These are phyloP conservation scores for Amniculicola lignicola DNA, from an alignment of 495 filamentous ascomycete species.

Conservation along the genomic window DNA sequence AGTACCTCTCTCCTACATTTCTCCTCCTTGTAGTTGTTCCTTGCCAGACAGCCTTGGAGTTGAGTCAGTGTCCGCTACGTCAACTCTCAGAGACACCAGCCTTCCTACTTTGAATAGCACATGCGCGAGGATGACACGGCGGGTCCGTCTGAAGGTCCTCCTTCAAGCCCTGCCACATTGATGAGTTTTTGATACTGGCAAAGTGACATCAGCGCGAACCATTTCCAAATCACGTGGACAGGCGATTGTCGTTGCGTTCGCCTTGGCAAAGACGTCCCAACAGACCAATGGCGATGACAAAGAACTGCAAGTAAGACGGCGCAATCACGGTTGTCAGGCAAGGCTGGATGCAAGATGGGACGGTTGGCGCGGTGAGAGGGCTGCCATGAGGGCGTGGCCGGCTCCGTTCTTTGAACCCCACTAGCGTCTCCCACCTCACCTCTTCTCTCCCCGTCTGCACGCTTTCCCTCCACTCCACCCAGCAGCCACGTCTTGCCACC, in stretches of 20 bases:
- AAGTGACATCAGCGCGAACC: slow-evolving; percentile 15
- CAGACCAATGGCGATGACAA: too few relatives aligned
- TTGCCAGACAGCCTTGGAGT: slow-evolving; percentile 71
- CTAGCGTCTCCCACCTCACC: slow-evolving; percentile 17
- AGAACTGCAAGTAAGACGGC: too few relatives aligned
- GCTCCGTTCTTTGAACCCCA: slow-evolving; percentile 24
- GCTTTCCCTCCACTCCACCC: slow-evolving; percentile 3
- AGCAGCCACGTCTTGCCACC: slow-evolving; percentile 1
- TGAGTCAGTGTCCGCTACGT: slow-evolving; percentile 15
- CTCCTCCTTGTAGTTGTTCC: slow-evolving; percentile 81
- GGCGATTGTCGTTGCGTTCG: neutral
- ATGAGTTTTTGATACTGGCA: slow-evolving; percentile 3
- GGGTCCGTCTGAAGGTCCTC: slow-evolving; percentile 72
- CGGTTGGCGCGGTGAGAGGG: too few relatives aligned
- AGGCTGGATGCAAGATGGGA: too few relatives aligned
- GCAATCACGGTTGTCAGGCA: too few relatives aligned
- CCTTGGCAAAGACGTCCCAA: too few relatives aligned
- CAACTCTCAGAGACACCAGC: neutral
- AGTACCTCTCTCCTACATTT: slow-evolving; percentile 61
- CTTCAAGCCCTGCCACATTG: slow-evolving; percentile 43
- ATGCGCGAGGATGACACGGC: slow-evolving; percentile 86
- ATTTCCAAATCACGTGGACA: slow-evolving; percentile 29
- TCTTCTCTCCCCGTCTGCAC: slow-evolving; percentile 6
- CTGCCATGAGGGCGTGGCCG: slow-evolving; percentile 10
- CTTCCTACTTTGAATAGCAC: slow-evolving; percentile 78